Conservation (phyloP, 2,329 filamentous ascomycete genomes). For the Microsporum audouinii region DNA sequence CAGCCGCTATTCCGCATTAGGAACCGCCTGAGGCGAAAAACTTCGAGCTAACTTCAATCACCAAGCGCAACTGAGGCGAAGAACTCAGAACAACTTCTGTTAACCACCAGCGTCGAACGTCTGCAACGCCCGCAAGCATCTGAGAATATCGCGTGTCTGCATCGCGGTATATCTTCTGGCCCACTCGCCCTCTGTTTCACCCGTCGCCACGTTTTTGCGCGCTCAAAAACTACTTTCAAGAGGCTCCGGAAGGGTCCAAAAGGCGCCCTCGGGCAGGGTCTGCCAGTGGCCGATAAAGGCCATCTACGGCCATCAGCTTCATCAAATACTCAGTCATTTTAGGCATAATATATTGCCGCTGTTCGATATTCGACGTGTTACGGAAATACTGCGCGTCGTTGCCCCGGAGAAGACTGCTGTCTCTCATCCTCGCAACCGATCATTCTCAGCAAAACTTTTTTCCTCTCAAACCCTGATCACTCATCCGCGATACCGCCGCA, state of each 20-base stretch:
- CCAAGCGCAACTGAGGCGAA: constrained; percentile 31
- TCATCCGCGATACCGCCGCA: constrained; percentile 20
- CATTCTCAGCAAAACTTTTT: not conserved
- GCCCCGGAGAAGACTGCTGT: not conserved
- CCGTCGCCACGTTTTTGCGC: constrained; percentile 20
- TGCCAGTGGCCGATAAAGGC: constrained; percentile 35
- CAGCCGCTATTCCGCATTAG: not conserved
- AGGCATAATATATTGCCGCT: not conserved
- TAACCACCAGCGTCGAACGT: constrained; percentile 26
- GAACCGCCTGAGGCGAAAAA: constrained; percentile 13
- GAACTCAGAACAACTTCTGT: constrained; percentile 31
- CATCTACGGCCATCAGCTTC: constrained; percentile 26
- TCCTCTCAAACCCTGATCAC: too few species aligned
- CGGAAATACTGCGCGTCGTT: not conserved
- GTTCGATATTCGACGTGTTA: not conserved
- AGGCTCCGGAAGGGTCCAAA: constrained; percentile 26
- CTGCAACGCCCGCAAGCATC: constrained; percentile 19
- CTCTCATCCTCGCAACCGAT: not conserved
- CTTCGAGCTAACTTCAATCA: constrained; percentile 30
- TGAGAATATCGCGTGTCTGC: constrained; percentile 31
- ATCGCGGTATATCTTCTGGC: constrained; percentile 31
- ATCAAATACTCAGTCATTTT: constrained; percentile 18
- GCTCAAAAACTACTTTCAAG: constrained; percentile 21
- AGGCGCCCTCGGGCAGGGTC: constrained; percentile 40
- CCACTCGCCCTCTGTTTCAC: constrained; percentile 18